phyloP scores from a whole-genome alignment of 1,139 yeast genomes.

The Debaryomyces subglobosus region DNA sequence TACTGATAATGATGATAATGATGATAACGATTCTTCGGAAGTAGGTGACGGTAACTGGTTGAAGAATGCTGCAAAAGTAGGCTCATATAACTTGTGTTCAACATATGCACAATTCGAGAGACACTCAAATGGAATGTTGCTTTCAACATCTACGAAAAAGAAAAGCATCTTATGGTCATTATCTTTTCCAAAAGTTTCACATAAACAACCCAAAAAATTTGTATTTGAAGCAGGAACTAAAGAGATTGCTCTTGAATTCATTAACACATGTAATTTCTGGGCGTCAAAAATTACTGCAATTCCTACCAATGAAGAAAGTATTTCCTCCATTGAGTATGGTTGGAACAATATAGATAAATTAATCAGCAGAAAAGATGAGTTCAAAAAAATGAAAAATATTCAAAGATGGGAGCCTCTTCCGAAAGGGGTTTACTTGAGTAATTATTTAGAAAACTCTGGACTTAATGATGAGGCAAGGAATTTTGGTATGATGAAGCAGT shows the following conservation, averaged over 20 bases:
- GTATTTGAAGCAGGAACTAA: constrained; percentile 63
- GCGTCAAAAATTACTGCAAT: constrained; percentile 82
- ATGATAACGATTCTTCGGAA: constrained; percentile 20
- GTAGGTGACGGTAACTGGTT: constrained; percentile 75
- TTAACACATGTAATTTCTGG: constrained; percentile 87
- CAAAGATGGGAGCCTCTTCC: constrained; percentile 48
- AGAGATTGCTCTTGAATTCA: constrained; percentile 71
- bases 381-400: constrained; percentile 40
- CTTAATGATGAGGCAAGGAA: constrained; percentile 21
- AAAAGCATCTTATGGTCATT: constrained; percentile 34
- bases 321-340: constrained; percentile 80
- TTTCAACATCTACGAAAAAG: constrained; percentile 8
- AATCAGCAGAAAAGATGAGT: constrained; percentile 30
- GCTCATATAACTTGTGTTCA: constrained; percentile 52
- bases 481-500: constrained; percentile 51
- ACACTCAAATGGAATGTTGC: constrained; percentile 12
- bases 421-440: constrained; percentile 46
- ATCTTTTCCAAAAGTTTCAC: constrained; percentile 42
- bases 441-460: constrained; percentile 29
- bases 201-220: constrained; percentile 40
- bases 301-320: constrained; percentile 63
- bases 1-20: constrained; percentile 13
- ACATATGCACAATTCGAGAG: constrained; percentile 50
- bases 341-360: constrained; percentile 61
- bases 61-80: constrained; percentile 51